Evolutionary conservation across 768 basidiomycete genomes (phyloP).

Genomic region (Multifurca ochricompacta): DNA sequence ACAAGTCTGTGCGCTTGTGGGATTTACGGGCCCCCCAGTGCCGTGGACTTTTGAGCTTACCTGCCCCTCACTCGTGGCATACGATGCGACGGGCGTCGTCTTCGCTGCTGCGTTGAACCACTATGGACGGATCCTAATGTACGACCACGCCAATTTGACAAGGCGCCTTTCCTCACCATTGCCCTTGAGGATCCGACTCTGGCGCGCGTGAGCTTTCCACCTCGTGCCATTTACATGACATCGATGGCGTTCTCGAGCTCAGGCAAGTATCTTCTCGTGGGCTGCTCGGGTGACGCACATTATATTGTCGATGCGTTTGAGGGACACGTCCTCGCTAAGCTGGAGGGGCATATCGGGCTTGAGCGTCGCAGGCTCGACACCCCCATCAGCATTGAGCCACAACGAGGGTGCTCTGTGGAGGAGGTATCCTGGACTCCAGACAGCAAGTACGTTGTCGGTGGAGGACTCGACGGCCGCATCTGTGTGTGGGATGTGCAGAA

Average conservation of each 20-base stretch:
- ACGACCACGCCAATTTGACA: conserved; percentile 86
- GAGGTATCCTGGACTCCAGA: conserved; percentile 95
- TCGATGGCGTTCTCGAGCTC: conserved; percentile 86
- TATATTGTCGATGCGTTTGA: conserved; percentile 91
- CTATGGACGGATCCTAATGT: conserved; percentile 75
- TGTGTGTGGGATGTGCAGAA: conserved; percentile 79
- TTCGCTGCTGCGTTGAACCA: conserved; percentile 84
- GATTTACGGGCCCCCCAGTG: conserved; percentile 78
- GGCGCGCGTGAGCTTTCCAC: conserved; percentile 69
- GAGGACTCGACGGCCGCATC: conserved; percentile 80
- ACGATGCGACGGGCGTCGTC: conserved; percentile 74
- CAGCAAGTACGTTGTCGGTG: conserved; percentile 82
- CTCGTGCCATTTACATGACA: conserved; percentile 84
- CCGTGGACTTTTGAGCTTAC: conserved; percentile 70
- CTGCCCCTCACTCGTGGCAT: conserved; percentile 74
- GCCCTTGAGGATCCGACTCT: conserved; percentile 77
- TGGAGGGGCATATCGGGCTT: conserved; percentile 79
- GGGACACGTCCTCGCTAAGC: conserved; percentile 72
- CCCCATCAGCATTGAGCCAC: conserved; percentile 53
- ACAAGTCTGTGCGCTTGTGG: conserved; percentile 95
- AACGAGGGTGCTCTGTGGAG: conserved; percentile 81
- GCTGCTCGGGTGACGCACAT: conserved; percentile 88
- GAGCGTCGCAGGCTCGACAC: conserved; percentile 52
- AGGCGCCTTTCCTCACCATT: conserved; percentile 82
- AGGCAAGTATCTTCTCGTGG: conserved; percentile 83